Base-by-base conservation (phyloP, 2,329 filamentous ascomycete genomes). In the Xylaria hypoxylon region DNA sequence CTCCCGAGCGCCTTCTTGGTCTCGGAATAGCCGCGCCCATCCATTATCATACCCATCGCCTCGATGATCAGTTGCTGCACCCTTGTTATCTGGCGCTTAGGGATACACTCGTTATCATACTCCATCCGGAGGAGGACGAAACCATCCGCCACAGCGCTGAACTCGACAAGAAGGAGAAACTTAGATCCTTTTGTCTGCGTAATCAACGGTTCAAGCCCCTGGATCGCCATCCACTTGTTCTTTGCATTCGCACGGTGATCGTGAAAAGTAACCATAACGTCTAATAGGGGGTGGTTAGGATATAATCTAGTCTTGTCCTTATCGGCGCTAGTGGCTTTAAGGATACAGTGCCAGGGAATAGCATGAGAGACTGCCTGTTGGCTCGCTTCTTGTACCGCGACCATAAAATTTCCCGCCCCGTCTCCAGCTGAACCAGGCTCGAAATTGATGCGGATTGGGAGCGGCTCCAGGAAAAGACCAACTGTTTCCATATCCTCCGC, bases 231-330 rank as follows among this genome's bases (percentile, higher is more conserved):
- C 28, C 26, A 22, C 26, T 47, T 53, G 11, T 45, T 53, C 35
- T 31, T 40, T 8, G 22, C 35, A 10, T 28, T 59, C 8, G 35
- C 22, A 22, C 35, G 31, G 42, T 47, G 24, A n/a, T 62, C 51
- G 59, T 56, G 59, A 24, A 62, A 62, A 15, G 59, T 62, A 5
- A 62, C 58, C 52, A 65, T 65, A 13, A 58, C 44, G 35, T 65
- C 47, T 1, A 62, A 65, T 7, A 65, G 33, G 2, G 58, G 51
- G 38, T 65, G 57, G 24, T 62, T 58, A 0, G 45, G 63, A 24
- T 61, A 52, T 42, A 24, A 10, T 7, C n/a, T 7, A 19, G 38
- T 28, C 26, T 44, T 55, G 11, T 62, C 57, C 22, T 51, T 15
- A 5, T 51, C 57, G 35, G 45, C 13, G 13, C 45, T 26, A 11